Base-by-base conservation (phyloP, 2,329 filamentous ascomycete species). In the Verticillium alfalfae region DNA sequence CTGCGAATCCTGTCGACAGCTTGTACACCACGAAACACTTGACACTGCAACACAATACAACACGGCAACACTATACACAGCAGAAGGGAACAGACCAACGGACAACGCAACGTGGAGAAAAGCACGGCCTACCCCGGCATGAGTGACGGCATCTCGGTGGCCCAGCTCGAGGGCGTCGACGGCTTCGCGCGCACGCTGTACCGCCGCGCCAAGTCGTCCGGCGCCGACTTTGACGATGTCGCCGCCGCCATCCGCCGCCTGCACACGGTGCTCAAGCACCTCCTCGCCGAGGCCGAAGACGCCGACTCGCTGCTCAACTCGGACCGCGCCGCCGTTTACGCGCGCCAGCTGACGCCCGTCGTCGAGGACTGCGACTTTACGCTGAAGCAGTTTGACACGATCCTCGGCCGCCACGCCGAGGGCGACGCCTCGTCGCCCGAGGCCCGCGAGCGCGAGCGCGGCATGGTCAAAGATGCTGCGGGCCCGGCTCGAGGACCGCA, bases 241-340 rank as follows among this genome's bases (percentile, higher is more conserved):
- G 78, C 82, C 15, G 69, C 73, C 15, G 79, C 80, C 39, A 79
- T 88, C 45, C 80, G 80, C 60, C 76, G 76, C 54, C 75, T 89
- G 49, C 81, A 88, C 66, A 79, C 79, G 6, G 81, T 81, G 13
- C 75, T 88, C 7, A 81, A 83, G 60, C 82, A 87, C 66, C 75
- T 88, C 34, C 84, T 82, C 60, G 76, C 80, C 65, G 86, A 88
- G 73, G 79, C 81, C 45, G 79, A 83, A 65, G 84, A 86, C 66
- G 76, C 78, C 1, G 82, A 83, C 66, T 87, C 85, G 10, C 74
- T 81, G 12, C 75, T 88, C 16, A 83, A 83, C 72, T 65, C 73
- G 1, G 68, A 74, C 52, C 69, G 70, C 34, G 74, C 73, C 26
- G 72, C 76, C 38, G 71, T 80, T 57, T 85, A 83, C 66, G 70